Evolutionary conservation across 2,329 filamentous ascomycete species (phyloP).

Genomic region (Didymella pinodella): DNA sequence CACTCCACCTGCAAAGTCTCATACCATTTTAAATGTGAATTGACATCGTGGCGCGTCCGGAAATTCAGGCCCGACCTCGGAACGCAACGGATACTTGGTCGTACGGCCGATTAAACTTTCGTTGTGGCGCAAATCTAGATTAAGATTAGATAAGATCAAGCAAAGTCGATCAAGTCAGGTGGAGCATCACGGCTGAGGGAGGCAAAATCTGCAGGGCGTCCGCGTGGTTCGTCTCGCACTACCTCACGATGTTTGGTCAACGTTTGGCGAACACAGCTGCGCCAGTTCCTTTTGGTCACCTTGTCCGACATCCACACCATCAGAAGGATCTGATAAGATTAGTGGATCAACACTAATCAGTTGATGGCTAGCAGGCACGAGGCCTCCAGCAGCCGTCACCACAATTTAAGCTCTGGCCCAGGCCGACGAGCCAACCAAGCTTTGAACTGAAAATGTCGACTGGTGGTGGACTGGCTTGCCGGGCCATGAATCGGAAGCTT

Average conservation of each 20-base stretch:
- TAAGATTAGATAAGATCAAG: conserved; percentile 28
- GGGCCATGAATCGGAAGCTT: background rate
- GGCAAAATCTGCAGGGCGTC: conserved; percentile 11
- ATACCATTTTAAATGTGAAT: background rate
- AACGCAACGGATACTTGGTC: background rate
- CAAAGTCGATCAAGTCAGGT: conserved; percentile 1
- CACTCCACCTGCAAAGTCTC: background rate
- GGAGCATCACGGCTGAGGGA: conserved; percentile 7
- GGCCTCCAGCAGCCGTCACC: conserved; percentile 22
- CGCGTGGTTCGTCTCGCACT: conserved; percentile 2
- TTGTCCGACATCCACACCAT: conserved; percentile 15
- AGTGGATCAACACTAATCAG: conserved; percentile 15
- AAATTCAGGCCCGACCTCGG: conserved; percentile 9
- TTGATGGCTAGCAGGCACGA: conserved; percentile 15
- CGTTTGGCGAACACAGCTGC: background rate
- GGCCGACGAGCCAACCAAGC: conserved; percentile 15
- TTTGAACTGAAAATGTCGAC: conserved; percentile 13
- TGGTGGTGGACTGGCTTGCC: background rate
- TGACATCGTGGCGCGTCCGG: background rate
- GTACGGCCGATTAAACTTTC: conserved; percentile 3
- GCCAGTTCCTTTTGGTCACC: conserved; percentile 5
- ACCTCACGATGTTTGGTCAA: background rate
- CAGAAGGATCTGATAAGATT: conserved; percentile 28
- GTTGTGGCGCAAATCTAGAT: conserved; percentile 26
- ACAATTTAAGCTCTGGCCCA: conserved; percentile 27